Conservation (phyloP, 1,139 yeast species). For the Debaryomycetaceae sp. region DNA sequence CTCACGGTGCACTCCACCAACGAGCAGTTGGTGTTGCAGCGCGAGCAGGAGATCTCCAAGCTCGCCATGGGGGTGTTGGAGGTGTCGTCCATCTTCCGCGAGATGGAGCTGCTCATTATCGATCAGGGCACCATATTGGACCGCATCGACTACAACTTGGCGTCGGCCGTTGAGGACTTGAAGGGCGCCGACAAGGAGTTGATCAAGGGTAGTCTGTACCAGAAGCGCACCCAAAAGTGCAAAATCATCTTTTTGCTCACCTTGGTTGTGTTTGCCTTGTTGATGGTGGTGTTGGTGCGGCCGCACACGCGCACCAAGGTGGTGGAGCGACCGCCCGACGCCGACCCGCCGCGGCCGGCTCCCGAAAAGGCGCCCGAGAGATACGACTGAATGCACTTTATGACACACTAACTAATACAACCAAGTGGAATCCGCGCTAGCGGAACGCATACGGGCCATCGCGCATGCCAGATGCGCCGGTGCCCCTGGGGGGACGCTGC, state of each 20-base stretch:
- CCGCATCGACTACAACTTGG: constrained; percentile 86
- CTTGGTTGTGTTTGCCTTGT: constrained; percentile 65
- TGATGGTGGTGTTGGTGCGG: constrained; percentile 66
- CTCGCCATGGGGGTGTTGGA: constrained; percentile 93
- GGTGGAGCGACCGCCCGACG: constrained; percentile 13
- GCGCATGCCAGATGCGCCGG: constrained; percentile 7
- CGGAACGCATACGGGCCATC: constrained; percentile 13
- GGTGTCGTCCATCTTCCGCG: constrained; percentile 87
- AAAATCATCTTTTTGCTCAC: constrained; percentile 73
- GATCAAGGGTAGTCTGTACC: constrained; percentile 72
- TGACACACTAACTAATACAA: too few relatives aligned
- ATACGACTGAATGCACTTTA: too few relatives aligned
- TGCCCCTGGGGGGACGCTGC: constrained; percentile 4
- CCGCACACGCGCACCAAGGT: constrained; percentile 39
- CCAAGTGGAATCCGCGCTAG: too few relatives aligned
- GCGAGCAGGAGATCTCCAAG: constrained; percentile 86
- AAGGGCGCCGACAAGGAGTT: constrained; percentile 76
- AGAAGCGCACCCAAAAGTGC: constrained; percentile 86
- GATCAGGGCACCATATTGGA: constrained; percentile 95
- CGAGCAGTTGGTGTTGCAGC: constrained; percentile 52
- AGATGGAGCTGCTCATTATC: constrained; percentile 84
- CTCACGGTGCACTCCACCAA: constrained; percentile 33
- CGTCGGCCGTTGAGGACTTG: constrained; percentile 71
- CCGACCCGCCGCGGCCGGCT: too few relatives aligned
- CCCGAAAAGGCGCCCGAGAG: too few relatives aligned